A percentile compares a stretch with the other conserved stretches of the same genome.
These are phyloP conservation scores for Phytophthora pini DNA, from an alignment of 352 stramenopile genomes.

Conservation along the genomic window DNA sequence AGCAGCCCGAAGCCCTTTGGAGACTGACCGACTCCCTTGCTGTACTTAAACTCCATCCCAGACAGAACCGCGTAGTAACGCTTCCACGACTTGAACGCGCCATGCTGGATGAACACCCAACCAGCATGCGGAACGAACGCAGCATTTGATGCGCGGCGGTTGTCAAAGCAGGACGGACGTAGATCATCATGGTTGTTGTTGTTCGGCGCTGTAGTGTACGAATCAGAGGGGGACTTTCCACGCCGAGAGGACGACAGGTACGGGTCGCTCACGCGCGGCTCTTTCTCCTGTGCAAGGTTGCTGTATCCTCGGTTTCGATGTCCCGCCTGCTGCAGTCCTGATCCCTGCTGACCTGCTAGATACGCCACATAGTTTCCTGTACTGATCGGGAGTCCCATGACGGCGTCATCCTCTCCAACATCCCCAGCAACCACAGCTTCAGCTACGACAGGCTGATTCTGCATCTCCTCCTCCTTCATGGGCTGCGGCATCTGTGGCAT, in stretches of 20 bases:
- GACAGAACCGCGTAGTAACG: slow-evolving; percentile 75
- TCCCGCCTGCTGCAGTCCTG: slow-evolving; percentile 34
- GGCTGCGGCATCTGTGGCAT: slow-evolving; percentile 27
- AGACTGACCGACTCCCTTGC: slow-evolving; percentile 60
- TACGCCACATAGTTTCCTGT: slow-evolving; percentile 67
- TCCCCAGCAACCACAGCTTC: slow-evolving; percentile 20
- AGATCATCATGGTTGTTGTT: slow-evolving; percentile 30
- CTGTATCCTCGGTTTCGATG: slow-evolving; percentile 63
- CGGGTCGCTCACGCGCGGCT: slow-evolving; percentile 49
- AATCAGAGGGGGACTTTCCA: slow-evolving; percentile 26
- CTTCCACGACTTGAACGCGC: slow-evolving; percentile 75
- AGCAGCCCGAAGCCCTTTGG: slow-evolving; percentile 76
- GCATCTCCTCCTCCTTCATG: slow-evolving; percentile 5
- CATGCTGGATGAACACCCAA: slow-evolving; percentile 71
- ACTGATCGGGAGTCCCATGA: slow-evolving; percentile 66
- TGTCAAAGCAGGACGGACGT: slow-evolving; percentile 72
- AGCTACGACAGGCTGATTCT: neutral
- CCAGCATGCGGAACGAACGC: slow-evolving; percentile 67
- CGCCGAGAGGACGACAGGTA: slow-evolving; percentile 39
- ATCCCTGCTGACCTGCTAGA: slow-evolving; percentile 38
- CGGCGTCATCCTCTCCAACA: slow-evolving; percentile 43
- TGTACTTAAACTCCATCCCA: slow-evolving; percentile 80
- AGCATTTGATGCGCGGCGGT: slow-evolving; percentile 53
- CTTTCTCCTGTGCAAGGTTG: slow-evolving; percentile 46
- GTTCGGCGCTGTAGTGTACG: slow-evolving; percentile 32